Evolutionary conservation across 2,329 filamentous ascomycete genomes (phyloP).

Genomic region (Colletotrichum orbiculare): DNA sequence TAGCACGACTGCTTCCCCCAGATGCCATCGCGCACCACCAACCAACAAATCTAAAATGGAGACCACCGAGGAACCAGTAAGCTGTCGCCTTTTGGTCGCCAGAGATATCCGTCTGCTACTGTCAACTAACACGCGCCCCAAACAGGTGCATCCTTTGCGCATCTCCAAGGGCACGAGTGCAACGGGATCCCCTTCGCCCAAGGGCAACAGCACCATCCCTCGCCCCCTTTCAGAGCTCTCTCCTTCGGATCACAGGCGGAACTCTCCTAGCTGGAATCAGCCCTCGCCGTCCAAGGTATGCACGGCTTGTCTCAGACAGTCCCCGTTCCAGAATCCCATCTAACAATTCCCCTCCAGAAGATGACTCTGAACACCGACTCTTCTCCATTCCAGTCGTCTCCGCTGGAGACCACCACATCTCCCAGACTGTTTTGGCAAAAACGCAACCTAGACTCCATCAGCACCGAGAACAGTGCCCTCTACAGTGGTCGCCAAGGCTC

Average conservation of each 20-base stretch:
- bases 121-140: conserved; percentile 10
- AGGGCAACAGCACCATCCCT: conserved; percentile 69
- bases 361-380: conserved; percentile 77
- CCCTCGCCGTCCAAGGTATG: conserved; percentile 72
- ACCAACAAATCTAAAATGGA: conserved; percentile 33
- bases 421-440: conserved; percentile 93
- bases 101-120: no score
- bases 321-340: conserved; percentile 31
- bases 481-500: conserved; percentile 70
- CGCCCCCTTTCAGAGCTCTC: conserved; percentile 91
- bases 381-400: conserved; percentile 88
- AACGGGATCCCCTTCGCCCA: conserved; percentile 69
- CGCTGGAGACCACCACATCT: conserved; percentile 74
- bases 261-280: conserved; percentile 92
- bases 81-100: background rate
- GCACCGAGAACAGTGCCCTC: conserved; percentile 77
- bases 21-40: conserved; percentile 26
- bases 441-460: conserved; percentile 68
- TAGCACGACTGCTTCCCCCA: conserved; percentile 5
- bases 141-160: conserved; percentile 79
- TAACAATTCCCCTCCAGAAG: conserved; percentile 63
- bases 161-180: conserved; percentile 73
- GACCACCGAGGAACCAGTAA: conserved; percentile 36
- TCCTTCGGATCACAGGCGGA: conserved; percentile 85
- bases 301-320: conserved; percentile 39